Base-by-base conservation (phyloP, 352 stramenopile genomes). In the Globisporangium camurandrum region DNA sequence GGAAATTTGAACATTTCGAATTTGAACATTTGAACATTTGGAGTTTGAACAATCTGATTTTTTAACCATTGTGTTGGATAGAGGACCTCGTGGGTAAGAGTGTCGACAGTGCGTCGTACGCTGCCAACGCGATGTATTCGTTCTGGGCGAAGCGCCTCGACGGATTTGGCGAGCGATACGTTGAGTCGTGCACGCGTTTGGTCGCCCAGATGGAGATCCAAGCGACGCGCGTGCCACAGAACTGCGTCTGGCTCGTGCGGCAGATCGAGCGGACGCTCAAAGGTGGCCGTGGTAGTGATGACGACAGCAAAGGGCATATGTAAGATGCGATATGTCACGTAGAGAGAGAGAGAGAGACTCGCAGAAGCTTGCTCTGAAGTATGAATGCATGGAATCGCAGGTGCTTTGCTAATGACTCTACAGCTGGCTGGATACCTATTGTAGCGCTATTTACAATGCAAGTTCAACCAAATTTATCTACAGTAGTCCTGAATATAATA, bases 181-280 rank as follows among this genome's bases (percentile, higher is more conserved):
- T 82, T 47, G 76, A 85, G n/a, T 88, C 74, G 34, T 88, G 76
- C 40, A 49, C 57, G 37, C 67, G 69, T 38, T 51, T 86, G n/a
- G 59, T 75, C 4, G 58, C 59, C 24, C 76, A 88, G 54, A 88
- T 88, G 76, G 59, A 83, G 43, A 86, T 82, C 57, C 73, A 86
- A 36, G 58, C 53, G 19, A 44, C 49, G 12, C 75, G 54, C 31
- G 64, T 69, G 30, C 70, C 70, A 17, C 65, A 61, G 28, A 78
- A 68, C 57, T 68, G 69, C 10, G 61, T 57, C 52, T 82, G 70
- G 70, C 55, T 82, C n/a, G 54, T 77, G 53, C 57, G 63, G 28
- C 58, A 70, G 22, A 75, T 78, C 24, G 61, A 73, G 6, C 61
- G 78, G 39, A 69, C 66, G 6, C 22, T 68, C 1, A 40, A 46